These are phyloP conservation scores for Zygotorulaspora mrakii DNA, from an alignment of 1,139 yeast species.

Conservation along the genomic window DNA sequence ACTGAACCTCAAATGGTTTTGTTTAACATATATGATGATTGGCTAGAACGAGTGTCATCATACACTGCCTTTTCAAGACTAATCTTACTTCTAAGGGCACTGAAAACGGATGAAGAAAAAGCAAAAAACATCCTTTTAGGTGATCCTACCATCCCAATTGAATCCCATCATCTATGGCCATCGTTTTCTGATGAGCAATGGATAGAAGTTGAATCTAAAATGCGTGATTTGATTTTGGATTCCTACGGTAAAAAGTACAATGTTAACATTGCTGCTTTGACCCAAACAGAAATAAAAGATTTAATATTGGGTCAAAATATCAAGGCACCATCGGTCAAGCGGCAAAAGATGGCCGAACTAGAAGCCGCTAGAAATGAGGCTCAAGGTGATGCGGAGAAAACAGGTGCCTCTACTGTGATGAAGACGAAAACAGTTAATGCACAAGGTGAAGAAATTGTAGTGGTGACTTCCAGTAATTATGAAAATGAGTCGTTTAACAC, in stretches of 20 bases:
- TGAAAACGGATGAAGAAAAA: conserved; percentile 72
- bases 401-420: conserved; percentile 56
- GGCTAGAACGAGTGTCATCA: conserved; percentile 80
- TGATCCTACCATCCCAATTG: conserved; percentile 62
- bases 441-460: conserved; percentile 93
- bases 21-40: conserved; percentile 89
- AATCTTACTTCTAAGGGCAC: conserved; percentile 71
- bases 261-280: conserved; percentile 79
- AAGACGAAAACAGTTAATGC: conserved; percentile 84
- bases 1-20: conserved; percentile 91
- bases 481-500: conserved; percentile 84
- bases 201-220: conserved; percentile 81
- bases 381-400: conserved; percentile 24
- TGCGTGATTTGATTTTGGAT: conserved; percentile 79
- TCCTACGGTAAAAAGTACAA: conserved; percentile 85
- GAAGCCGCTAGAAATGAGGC: conserved; percentile 51
- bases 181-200: conserved; percentile 82
- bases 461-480: conserved; percentile 86
- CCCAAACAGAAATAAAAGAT: conserved; percentile 92
- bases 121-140: conserved; percentile 76
- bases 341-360: conserved; percentile 77
- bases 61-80: conserved; percentile 92
- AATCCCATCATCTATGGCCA: conserved; percentile 92
- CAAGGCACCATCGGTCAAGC: conserved; percentile 78
- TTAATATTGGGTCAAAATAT: conserved; percentile 92